These are phyloP conservation scores for Phytopythium ostracodes DNA, from an alignment of 352 stramenopile species.

Conservation along the genomic window DNA sequence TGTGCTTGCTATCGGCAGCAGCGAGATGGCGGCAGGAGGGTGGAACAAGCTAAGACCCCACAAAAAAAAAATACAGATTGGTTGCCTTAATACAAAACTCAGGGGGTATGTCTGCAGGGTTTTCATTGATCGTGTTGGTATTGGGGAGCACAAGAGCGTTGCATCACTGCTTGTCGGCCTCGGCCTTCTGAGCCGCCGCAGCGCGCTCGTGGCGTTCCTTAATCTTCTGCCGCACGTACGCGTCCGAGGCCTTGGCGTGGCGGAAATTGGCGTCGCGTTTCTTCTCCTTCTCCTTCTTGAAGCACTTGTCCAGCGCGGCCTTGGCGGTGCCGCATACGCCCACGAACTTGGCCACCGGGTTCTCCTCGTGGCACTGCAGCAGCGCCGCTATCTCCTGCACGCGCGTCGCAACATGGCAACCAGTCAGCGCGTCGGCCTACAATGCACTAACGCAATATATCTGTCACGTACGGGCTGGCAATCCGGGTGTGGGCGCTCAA, in stretches of 20 bases:
- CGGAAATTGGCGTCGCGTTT: slow-evolving; percentile 63
- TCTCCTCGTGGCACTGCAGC: slow-evolving; percentile 65
- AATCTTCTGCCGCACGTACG: slow-evolving; percentile 76
- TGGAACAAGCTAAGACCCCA: neutral
- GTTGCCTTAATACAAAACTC: no score
- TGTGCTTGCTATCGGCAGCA: neutral
- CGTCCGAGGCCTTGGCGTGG: slow-evolving; percentile 58
- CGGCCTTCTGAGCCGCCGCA: slow-evolving; percentile 13
- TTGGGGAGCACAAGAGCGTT: neutral
- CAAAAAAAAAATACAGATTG: slow-evolving; percentile 3
- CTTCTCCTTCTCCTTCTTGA: slow-evolving; percentile 63
- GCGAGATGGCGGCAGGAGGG: neutral
- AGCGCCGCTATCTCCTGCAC: slow-evolving; percentile 66
- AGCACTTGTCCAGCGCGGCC: slow-evolving; percentile 73
- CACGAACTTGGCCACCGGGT: slow-evolving; percentile 76
- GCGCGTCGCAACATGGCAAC: neutral
- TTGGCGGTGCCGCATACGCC: slow-evolving; percentile 71
- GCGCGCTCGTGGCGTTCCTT: slow-evolving; percentile 54
- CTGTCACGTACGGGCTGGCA: slow-evolving; percentile 58
- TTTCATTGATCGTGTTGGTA: neutral
- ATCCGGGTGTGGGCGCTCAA: slow-evolving; percentile 76
- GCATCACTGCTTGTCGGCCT: slow-evolving; percentile 8
- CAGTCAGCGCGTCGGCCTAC: neutral
- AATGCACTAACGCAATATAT: neutral
- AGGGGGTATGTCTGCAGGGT: no score